Base-by-base conservation (phyloP, 2,329 filamentous ascomycete genomes). In the Clarireedia paspali region DNA sequence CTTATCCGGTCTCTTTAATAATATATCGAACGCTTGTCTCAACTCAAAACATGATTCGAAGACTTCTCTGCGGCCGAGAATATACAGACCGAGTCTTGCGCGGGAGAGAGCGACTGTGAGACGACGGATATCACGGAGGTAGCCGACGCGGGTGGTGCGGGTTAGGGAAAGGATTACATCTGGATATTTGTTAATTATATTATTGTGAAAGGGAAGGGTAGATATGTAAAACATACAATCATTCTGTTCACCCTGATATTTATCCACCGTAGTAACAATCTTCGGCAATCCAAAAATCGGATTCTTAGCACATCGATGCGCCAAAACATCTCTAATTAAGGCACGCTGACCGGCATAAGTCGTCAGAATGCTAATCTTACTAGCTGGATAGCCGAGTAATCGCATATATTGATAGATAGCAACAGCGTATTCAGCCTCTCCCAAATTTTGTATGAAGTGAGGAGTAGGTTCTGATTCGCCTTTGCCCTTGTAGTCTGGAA, bases 221-320 rank as follows among this genome's bases (percentile, higher is more conserved):
- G 30, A 40, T 55, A 83, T 34, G 10, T 34, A 34, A 12, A 34
- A 34, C 88, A 79, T 79, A 94, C 89, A 97, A 68, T 99, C 94
- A 72, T 99, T 99, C 73, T 99, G 94, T 76, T 99, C 94, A 70
- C 94, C 95, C 75, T 99, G 94, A 68, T 97, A 99, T 71, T 96
- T 96, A 75, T 99, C 94, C 60, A 99, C 92, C 5, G 95, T 99
- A 3, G 89, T 91, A 27, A 99, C 89, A 53, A 88, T 86, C 71
- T 86, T 88, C 17, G 94, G 94, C 71, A 96, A 75, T 7, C 92
- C 91, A 72, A 99, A 99, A 20, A 97, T 75, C 2, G 84, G 75
- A 65, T 91, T 95, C 64, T 82, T 87, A 39, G 84, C 86, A 71
- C 94, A 99, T 57, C 94, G 81, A 68, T 95, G 89, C 14, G 75